Evolutionary conservation across 2,329 filamentous ascomycete species (phyloP), one percentile per base, ranked within the genome.

Genomic region (Pseudogymnoascus sp.): DNA sequence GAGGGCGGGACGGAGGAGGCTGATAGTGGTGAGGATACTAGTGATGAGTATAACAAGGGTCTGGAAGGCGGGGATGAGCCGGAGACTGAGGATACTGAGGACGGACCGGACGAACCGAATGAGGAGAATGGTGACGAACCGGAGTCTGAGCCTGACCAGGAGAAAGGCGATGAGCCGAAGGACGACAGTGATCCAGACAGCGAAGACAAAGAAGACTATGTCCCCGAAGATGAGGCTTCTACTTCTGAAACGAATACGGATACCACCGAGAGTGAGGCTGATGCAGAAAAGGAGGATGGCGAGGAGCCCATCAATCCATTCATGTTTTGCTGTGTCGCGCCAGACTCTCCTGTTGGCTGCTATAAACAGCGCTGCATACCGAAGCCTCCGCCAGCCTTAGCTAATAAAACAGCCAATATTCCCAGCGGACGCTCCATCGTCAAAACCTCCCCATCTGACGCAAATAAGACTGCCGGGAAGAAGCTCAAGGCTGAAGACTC

Each of bases 131-230:
- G 6, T 7, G 37, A 39, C 6, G 37, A 39, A 10, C 0, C 85
- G 88, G 0, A 84, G 83, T 31, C 82, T 87, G 0, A 85, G 87
- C 13, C 72, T 77, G 10, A 90, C 87, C 0, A 81, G 21, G 21
- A 27, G 40, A 27, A 45, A 13, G 10, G 18, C 5, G 5, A 15
- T n/a, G 13, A 48, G n/a, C 6, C 27, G 12, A n/a, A 31, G n/a
- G 31, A 7, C 3, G 42, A 48, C 13, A n/a, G 21, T n/a, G 42
- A 48, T 9, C 25, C 42, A 4, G 42, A 27, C 12, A 21, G 12
- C 4, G 42, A 15, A 9, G 25, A 4, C 42, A 12, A 29, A 13
- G 40, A 45, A 12, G 10, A 13, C 1, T 25, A 25, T 25, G 18
- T 0, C 5, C 3, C 18, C 40, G 15, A 40, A 10, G 8, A 3